A percentile compares a stretch with the other conserved stretches of the same genome.
These are phyloP conservation scores for Suillus fuscotomentosus DNA, from an alignment of 768 basidiomycete genomes.

Conservation along the genomic window DNA sequence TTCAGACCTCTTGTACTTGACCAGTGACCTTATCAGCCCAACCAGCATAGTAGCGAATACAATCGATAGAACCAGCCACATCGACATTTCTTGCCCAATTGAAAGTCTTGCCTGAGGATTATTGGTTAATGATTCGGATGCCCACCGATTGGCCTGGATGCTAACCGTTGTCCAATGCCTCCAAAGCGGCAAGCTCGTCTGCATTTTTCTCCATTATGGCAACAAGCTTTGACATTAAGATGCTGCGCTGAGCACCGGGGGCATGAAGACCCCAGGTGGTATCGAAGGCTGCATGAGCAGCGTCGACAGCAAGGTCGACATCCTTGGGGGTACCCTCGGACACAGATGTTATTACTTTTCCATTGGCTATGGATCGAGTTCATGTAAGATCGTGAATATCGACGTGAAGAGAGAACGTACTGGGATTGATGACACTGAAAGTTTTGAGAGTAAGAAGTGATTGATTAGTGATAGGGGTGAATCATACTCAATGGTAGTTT, in stretches of 20 bases:
- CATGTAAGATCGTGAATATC: conserved; percentile 7
- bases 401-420: conserved; percentile 23
- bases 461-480: not conserved
- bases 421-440: conserved; percentile 57
- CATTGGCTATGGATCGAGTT: conserved; percentile 47
- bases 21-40: conserved; percentile 88
- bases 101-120: conserved; percentile 52
- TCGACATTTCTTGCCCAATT: conserved; percentile 49
- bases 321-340: conserved; percentile 64
- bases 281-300: conserved; percentile 60
- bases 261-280: conserved; percentile 67
- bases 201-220: conserved; percentile 58
- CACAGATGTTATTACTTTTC: conserved; percentile 57
- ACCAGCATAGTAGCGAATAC: conserved; percentile 80
- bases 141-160: not conserved
- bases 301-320: conserved; percentile 73
- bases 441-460: not conserved
- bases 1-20: conserved; percentile 58
- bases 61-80: conserved; percentile 44
- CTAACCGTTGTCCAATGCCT: conserved; percentile 65
- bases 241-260: conserved; percentile 50
- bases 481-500: conserved; percentile 68
- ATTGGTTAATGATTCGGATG: not conserved
- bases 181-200: conserved; percentile 70
- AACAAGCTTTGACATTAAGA: conserved; percentile 61